Evolutionary conservation across 257 asterid species (phyloP).

Genomic region (Solanum chiquidenum): DNA sequence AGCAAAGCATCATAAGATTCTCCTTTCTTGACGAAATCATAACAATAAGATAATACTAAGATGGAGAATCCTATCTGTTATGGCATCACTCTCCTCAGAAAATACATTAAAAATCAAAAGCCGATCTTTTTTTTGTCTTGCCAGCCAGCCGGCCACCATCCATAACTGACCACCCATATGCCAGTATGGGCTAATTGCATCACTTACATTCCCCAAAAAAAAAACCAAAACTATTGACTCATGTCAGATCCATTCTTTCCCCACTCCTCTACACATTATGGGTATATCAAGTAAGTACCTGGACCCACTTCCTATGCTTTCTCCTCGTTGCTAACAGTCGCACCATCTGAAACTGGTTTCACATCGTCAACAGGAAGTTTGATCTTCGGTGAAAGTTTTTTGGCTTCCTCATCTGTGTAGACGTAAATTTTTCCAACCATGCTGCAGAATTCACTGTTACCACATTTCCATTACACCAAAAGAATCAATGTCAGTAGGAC

Average conservation of each 20-base stretch:
- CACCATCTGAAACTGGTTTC: constrained; percentile 35
- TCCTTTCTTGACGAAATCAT: constrained; percentile 1
- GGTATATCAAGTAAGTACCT: constrained; percentile 27
- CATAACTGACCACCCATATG: constrained; percentile 9
- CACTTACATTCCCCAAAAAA: neutral
- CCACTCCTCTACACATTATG: constrained; percentile 3
- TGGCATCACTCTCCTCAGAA: constrained; percentile 11
- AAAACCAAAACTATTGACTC: constrained; percentile 20
- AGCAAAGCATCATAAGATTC: constrained; percentile 20
- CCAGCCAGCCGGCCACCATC: constrained; percentile 19
- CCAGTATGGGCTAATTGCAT: constrained; percentile 12
- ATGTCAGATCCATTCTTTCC: constrained; percentile 18
- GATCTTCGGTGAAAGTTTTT: constrained; percentile 71
- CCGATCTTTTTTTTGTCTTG: constrained; percentile 2
- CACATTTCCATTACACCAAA: constrained; percentile 1
- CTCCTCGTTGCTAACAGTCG: constrained; percentile 43
- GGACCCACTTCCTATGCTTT: constrained; percentile 47
- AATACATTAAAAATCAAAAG: constrained; percentile 13
- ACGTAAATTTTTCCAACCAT: constrained; percentile 84
- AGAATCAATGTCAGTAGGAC: neutral
- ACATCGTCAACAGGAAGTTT: constrained; percentile 48
- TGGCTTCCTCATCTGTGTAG: constrained; percentile 78
- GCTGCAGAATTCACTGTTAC: constrained; percentile 75
- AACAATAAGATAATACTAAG: constrained; percentile 19
- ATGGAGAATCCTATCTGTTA: constrained; percentile 10